Evolutionary conservation across 179 eudicot species (phyloP).

Genomic region (Carnegiea gigantea): DNA sequence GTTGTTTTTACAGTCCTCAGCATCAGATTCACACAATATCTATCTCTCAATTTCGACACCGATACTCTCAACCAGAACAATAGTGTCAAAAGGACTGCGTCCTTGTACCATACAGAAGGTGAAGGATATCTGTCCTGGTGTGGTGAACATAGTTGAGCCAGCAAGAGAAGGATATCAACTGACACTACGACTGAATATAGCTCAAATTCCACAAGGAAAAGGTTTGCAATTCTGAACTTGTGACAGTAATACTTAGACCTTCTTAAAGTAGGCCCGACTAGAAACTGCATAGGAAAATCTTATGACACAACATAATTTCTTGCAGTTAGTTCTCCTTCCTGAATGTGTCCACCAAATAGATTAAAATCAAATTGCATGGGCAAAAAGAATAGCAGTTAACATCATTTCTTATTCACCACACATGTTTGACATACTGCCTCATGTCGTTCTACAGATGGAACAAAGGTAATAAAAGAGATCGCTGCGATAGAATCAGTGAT

Average conservation of each 20-base stretch:
- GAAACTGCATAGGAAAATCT: neutral
- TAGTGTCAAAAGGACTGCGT: constrained; percentile 38
- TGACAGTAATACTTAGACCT: neutral
- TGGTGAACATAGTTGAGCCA: constrained; percentile 56
- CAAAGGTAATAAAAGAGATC: constrained; percentile 62
- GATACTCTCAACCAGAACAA: constrained; percentile 45
- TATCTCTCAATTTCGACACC: constrained; percentile 85
- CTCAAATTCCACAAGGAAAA: constrained; percentile 62
- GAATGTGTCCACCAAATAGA: neutral
- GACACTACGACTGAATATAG: constrained; percentile 58
- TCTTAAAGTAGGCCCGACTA: neutral
- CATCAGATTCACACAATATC: constrained; percentile 48
- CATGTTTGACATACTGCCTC: neutral
- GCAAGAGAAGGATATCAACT: constrained; percentile 71
- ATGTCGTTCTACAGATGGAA: constrained; percentile 42
- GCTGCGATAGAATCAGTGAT: constrained; percentile 74
- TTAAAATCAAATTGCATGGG: neutral
- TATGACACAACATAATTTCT: neutral
- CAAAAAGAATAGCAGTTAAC: neutral
- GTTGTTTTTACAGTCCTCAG: constrained; percentile 49
- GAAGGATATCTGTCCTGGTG: constrained; percentile 48
- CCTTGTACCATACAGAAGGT: constrained; percentile 44
- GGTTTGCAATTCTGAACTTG: constrained; percentile 37
- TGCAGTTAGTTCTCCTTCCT: neutral
- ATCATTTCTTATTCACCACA: neutral